phyloP scores from a whole-genome alignment of 192 early-diverging fungal genomes.

The Glomus cerebriforme region DNA sequence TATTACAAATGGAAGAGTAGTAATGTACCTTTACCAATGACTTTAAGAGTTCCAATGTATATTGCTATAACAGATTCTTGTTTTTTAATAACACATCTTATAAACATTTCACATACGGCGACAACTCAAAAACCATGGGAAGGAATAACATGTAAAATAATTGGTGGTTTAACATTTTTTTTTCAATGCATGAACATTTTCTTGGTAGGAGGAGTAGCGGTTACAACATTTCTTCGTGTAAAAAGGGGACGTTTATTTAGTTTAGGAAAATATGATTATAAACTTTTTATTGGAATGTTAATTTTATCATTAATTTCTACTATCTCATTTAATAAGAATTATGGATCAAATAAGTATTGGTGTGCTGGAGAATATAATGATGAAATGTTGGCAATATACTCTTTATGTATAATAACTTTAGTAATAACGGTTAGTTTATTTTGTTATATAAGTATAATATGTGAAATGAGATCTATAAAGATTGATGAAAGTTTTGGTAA shows the following conservation, averaged over 20 bases:
- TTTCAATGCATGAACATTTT: neutral
- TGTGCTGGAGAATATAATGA: neutral
- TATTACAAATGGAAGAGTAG: neutral
- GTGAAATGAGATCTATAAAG: neutral
- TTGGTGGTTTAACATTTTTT: neutral
- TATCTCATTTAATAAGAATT: neutral
- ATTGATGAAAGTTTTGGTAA: neutral
- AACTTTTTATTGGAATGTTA: neutral
- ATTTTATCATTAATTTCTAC: neutral
- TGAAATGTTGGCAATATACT: neutral
- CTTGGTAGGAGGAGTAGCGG: neutral
- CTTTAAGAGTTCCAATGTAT: neutral
- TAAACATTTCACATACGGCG: neutral
- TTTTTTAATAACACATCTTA: neutral
- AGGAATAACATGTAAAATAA: neutral
- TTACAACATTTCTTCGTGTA: neutral
- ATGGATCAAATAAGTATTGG: neutral
- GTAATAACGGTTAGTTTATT: neutral
- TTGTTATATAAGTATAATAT: neutral
- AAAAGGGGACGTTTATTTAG: neutral
- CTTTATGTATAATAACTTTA: neutral
- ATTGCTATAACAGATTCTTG: neutral
- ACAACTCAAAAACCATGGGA: neutral
- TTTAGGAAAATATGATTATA: neutral
- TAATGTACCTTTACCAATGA: neutral